phyloP scores from a whole-genome alignment of 1,284 basidiomycete species.

The Amylostereum areolatum region DNA sequence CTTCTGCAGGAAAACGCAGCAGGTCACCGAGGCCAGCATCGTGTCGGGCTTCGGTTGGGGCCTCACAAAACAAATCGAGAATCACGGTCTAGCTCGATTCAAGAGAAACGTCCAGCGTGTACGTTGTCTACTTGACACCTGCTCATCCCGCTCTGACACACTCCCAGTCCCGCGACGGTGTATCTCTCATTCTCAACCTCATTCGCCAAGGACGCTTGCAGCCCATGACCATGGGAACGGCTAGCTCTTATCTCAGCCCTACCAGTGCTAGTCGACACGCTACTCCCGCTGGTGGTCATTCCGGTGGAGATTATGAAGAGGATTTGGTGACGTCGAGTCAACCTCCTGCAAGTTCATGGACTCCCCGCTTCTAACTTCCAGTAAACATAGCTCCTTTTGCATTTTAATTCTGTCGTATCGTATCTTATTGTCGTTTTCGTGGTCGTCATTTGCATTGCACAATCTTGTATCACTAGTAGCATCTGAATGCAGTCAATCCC shows the following conservation, averaged over 20 bases:
- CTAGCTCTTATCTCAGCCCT: slow-evolving; percentile 27
- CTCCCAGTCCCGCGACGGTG: slow-evolving; percentile 72
- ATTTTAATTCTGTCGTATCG: too few species aligned
- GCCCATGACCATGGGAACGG: slow-evolving; percentile 52
- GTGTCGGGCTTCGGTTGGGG: slow-evolving; percentile 80
- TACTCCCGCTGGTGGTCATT: not conserved
- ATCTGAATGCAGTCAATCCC: too few species aligned
- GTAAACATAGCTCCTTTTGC: too few species aligned
- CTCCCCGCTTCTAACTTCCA: too few species aligned
- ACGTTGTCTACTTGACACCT: slow-evolving; percentile 17
- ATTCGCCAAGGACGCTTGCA: slow-evolving; percentile 71
- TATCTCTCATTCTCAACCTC: slow-evolving; percentile 66
- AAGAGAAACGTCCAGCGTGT: slow-evolving; percentile 75
- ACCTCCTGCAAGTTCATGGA: too few species aligned
- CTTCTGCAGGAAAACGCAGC: slow-evolving; percentile 56
- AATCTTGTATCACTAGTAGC: too few species aligned
- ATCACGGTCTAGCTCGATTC: slow-evolving; percentile 67
- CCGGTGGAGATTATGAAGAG: too few species aligned
- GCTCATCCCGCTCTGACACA: slow-evolving; percentile 14
- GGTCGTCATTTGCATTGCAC: too few species aligned
- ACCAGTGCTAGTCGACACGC: slow-evolving; percentile 7
- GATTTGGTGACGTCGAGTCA: not conserved
- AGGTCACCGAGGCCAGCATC: slow-evolving; percentile 72
- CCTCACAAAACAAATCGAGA: slow-evolving; percentile 73
- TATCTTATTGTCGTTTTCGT: too few species aligned